Evolutionary conservation across 495 filamentous ascomycete genomes (phyloP), one percentile per base, ranked within the genome.

Genomic region (Penicillium cosmopolitanum): DNA sequence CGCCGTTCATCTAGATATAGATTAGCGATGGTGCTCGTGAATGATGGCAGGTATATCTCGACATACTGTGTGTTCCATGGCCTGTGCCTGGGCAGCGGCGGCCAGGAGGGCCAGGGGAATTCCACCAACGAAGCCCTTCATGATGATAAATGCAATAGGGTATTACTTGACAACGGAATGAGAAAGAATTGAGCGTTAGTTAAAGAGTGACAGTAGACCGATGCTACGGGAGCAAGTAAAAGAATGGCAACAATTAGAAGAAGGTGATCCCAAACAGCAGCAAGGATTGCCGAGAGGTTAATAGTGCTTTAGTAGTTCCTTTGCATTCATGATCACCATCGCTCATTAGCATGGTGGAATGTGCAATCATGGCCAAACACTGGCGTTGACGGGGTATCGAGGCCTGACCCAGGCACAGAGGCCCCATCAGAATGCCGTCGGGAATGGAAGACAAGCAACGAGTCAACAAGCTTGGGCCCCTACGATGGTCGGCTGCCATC

Each of bases 51-150:
- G 21, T 13, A 36, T 2, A 4, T 13, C 15, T 15, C 0, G 16
- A 61, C 65, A 55, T 40, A 66, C 65, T 21, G 43, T 50, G 55
- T 47, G 54, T 51, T 67, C 65, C 63, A 59, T 59, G 21, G 63
- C 63, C 64, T 77, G 65, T 8, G 73, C 73, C 57, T 67, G 65
- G 10, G 72, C 71, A 43, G 74, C 66, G 12, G 72, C 73, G 23
- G 71, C 76, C 56, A 79, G 65, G 33, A 77, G 57, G 43, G 76
- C 76, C 9, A 79, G 60, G 5, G 76, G 72, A 50, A 79, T 73
- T 50, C 73, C 73, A 34, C 63, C 68, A 34, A 74, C 63, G 51
- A 79, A 67, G 47, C 73, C 74, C 69, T 79, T 79, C 76, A 79
- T 79, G 19, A 8, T 66, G 52, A 50, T 52, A 50, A 36, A 36